Conservation (phyloP, 176 grass and related monocot species). For the Oryza officinalis region DNA sequence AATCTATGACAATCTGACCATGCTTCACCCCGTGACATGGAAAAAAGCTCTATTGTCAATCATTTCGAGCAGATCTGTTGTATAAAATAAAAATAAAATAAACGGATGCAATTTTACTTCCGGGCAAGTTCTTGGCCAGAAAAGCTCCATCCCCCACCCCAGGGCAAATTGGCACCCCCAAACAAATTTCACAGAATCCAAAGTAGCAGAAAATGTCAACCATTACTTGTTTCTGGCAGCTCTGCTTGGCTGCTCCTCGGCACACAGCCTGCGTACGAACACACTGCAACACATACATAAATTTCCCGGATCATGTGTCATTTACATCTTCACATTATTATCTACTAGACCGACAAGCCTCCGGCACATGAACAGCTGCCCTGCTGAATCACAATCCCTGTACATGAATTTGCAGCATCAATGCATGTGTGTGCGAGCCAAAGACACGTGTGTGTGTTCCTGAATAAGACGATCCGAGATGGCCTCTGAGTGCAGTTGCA, state of each 20-base stretch:
- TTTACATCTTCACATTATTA: neutral
- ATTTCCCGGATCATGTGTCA: neutral
- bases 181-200: too few relatives aligned
- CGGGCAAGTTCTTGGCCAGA: neutral
- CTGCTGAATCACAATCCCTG: neutral
- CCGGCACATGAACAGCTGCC: neutral
- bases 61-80: too few relatives aligned
- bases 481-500: neutral
- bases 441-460: neutral
- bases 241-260: neutral
- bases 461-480: constrained; percentile 10
- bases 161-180: too few relatives aligned
- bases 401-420: neutral
- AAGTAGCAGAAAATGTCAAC: neutral
- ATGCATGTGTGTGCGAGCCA: neutral
- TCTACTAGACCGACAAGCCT: neutral
- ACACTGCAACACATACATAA: neutral
- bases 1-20: too few relatives aligned
- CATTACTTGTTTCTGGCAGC: neutral
- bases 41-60: too few relatives aligned
- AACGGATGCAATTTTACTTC: neutral
- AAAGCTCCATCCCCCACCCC: neutral
- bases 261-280: neutral
- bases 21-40: too few relatives aligned
- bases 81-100: neutral